These are phyloP conservation scores for Artemisia annua DNA, from an alignment of 129 eudicot genomes.

Conservation along the genomic window DNA sequence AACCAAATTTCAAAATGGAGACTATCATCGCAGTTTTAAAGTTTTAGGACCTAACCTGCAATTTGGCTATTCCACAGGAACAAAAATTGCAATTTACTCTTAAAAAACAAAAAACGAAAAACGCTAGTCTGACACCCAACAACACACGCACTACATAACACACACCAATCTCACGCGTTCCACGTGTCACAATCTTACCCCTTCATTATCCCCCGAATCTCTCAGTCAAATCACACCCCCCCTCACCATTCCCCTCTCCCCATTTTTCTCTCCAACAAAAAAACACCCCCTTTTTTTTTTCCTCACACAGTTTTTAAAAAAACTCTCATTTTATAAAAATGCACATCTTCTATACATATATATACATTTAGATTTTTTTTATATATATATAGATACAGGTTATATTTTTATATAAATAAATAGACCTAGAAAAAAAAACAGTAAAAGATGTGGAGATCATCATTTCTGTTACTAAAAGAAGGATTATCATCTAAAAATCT, in stretches of 20 bases:
- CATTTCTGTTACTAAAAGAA: constrained; percentile 41
- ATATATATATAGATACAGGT: background rate
- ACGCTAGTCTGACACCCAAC: background rate
- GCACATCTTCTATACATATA: background rate
- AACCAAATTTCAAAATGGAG: no score
- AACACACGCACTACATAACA: constrained; percentile 18
- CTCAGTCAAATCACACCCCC: constrained; percentile 16
- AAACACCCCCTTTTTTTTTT: background rate
- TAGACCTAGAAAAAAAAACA: background rate
- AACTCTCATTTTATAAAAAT: constrained; percentile 13
- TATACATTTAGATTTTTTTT: no score
- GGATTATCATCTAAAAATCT: constrained; percentile 19
- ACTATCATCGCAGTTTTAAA: no score
- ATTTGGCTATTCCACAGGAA: no score
- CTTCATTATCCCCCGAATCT: background rate
- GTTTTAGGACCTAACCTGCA: no score
- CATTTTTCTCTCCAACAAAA: no score
- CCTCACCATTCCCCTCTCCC: constrained; percentile 4
- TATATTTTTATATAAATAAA: background rate
- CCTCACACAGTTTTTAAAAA: constrained; percentile 10
- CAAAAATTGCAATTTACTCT: no score
- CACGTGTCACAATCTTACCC: constrained; percentile 19
- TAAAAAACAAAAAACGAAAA: background rate
- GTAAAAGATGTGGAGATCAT: constrained; percentile 52
- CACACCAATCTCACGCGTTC: background rate